These are phyloP conservation scores for Fusarium brachygibbosum DNA, from an alignment of 2,329 filamentous ascomycete species.

Conservation along the genomic window DNA sequence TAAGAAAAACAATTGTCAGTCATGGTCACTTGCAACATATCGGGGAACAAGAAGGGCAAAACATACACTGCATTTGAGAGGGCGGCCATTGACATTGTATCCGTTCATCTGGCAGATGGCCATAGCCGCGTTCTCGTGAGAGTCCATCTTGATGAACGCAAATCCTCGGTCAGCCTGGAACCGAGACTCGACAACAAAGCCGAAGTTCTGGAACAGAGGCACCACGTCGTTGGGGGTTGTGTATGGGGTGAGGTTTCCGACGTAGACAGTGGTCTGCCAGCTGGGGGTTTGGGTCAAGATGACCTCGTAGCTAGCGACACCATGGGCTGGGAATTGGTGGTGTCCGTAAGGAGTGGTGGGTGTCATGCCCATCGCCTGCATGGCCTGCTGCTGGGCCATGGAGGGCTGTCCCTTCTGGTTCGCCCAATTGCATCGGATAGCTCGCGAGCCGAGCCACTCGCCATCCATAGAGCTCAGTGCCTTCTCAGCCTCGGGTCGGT, in stretches of 20 bases:
- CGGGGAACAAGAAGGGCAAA: not conserved
- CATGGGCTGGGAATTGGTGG: slow-evolving; percentile 97
- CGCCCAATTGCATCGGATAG: slow-evolving; percentile 99
- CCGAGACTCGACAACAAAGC: slow-evolving; percentile 95
- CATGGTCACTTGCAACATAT: slow-evolving; percentile 1
- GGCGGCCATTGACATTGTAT: slow-evolving; percentile 97
- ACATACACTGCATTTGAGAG: slow-evolving; percentile 98
- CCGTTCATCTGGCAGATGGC: slow-evolving; percentile 98
- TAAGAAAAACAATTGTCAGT: slow-evolving; percentile 57
- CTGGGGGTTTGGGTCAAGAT: slow-evolving; percentile 93
- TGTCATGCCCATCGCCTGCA: slow-evolving; percentile 98
- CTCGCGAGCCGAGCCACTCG: slow-evolving; percentile 97
- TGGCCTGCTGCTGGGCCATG: slow-evolving; percentile 96
- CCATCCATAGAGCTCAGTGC: slow-evolving; percentile 98
- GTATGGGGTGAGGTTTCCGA: slow-evolving; percentile 97
- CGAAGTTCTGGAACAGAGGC: slow-evolving; percentile 99
- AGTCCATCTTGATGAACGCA: slow-evolving; percentile 99
- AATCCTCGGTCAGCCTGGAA: slow-evolving; percentile 99
- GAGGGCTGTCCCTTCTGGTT: slow-evolving; percentile 99
- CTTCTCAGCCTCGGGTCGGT: slow-evolving; percentile 93
- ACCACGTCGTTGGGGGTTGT: slow-evolving; percentile 96
- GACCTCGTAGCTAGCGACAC: slow-evolving; percentile 97
- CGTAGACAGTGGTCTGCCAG: slow-evolving; percentile 99
- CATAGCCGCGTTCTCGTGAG: slow-evolving; percentile 97
- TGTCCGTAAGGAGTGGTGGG: slow-evolving; percentile 96